Evolutionary conservation across 1,139 yeast genomes (phyloP), one percentile per base, ranked within the genome.

Genomic region (Candida mesenterica): DNA sequence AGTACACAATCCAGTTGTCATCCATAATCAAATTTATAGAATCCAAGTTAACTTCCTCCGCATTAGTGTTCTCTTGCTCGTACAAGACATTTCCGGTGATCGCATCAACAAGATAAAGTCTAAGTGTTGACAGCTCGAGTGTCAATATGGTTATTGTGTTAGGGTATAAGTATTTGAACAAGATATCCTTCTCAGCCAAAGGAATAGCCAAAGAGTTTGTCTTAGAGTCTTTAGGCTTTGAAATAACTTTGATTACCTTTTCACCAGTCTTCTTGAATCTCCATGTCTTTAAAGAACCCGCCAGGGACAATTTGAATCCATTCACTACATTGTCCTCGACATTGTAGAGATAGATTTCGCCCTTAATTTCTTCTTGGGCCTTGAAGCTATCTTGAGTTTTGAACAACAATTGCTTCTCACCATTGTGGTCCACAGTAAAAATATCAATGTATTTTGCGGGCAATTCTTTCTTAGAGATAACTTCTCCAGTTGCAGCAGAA

Each of bases 161-260:
- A 19, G 90, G 94, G 51, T 86, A 75, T 43, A 90, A 65, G 56
- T 86, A 90, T 59, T 90, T 92, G 73, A 90, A 89, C 32, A 89
- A 62, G 1, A 89, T 94, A 1, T 82, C 70, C 50, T 88, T 75
- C 49, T 85, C 81, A 15, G 83, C 82, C 27, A 84, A 63, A 1
- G 85, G 75, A 25, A 77, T 72, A 10, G 95, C 97, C 34, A 82
- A 59, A n/a, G 84, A 81, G 1, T 82, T 77, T 3, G 80, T 70
- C 14, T 60, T 56, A 9, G 75, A 75, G 18, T 61, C 65, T 2
- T 53, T 54, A 1, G 75, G 71, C 33, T 57, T 61, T 8, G 51
- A 40, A 10, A 52, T 41, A 25, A 55, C 48, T 3, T 41, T 28
- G 2, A 60, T 27, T 7, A 65, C 40, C 24, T 38, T 32, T 26